Evolutionary conservation across 1,284 basidiomycete genomes (phyloP).

Genomic region (Ustilago trichophora): DNA sequence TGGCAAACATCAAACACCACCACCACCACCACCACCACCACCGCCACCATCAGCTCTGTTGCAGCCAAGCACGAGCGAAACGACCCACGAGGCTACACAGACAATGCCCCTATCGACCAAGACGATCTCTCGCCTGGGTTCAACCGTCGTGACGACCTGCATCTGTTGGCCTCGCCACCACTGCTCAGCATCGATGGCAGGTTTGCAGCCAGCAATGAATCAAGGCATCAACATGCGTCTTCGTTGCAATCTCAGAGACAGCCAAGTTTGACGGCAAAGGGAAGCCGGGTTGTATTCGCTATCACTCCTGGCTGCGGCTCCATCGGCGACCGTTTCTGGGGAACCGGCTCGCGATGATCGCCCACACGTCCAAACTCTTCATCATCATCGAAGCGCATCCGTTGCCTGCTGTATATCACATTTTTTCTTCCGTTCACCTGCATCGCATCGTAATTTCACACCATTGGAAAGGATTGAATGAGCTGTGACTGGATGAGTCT

Average conservation of each 20-base stretch:
- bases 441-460: no score
- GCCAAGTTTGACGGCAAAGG: constrained; percentile 14
- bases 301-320: constrained; percentile 61
- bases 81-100: neutral
- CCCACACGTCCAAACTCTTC: no score
- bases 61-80: constrained; percentile 10
- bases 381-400: no score
- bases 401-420: no score
- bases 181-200: constrained; percentile 18
- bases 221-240: neutral
- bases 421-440: neutral
- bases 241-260: constrained; percentile 4
- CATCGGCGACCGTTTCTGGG: constrained; percentile 64
- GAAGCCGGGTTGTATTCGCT: constrained; percentile 57
- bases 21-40: no score
- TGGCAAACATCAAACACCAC: constrained; percentile 22
- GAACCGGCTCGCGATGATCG: constrained; percentile 39
- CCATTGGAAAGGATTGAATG: no score
- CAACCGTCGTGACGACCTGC: constrained; percentile 19
- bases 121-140: constrained; percentile 32
- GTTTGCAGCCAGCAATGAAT: constrained; percentile 2
- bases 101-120: constrained; percentile 26
- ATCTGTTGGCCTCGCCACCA: constrained; percentile 24
- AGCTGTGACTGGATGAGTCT: no score
- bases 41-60: no score